phyloP scores from a whole-genome alignment of 208 protist species.

The Jaenimonas drosophilae region DNA sequence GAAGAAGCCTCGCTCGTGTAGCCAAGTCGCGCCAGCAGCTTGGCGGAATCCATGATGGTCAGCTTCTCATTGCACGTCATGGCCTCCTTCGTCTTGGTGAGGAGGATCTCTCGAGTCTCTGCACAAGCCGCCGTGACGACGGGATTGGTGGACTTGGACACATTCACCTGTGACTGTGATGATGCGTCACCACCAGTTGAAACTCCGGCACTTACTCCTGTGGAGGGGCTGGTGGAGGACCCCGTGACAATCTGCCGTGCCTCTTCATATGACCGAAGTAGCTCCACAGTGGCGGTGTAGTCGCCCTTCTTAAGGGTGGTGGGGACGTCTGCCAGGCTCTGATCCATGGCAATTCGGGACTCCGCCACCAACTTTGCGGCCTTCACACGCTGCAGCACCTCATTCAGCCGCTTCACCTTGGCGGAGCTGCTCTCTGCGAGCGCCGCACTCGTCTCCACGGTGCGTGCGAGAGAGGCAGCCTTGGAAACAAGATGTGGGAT shows the following conservation, averaged over 20 bases:
- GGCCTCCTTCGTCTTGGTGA: constrained; percentile 15
- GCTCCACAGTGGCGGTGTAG: constrained; percentile 35
- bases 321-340: constrained; percentile 16
- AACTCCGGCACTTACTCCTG: too few relatives aligned
- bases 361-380: constrained; percentile 32
- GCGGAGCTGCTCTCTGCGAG: constrained; percentile 42
- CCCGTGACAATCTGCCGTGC: constrained; percentile 24
- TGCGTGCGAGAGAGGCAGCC: constrained; percentile 28
- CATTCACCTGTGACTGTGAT: too few relatives aligned
- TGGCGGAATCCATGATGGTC: constrained; percentile 43
- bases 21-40: constrained; percentile 38
- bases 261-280: constrained; percentile 52
- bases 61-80: constrained; percentile 47
- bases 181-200: too few relatives aligned
- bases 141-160: too few relatives aligned
- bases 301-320: constrained; percentile 22
- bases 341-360: constrained; percentile 34
- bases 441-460: constrained; percentile 30
- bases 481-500: constrained; percentile 36
- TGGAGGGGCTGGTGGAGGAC: neutral
- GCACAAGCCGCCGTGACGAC: too few relatives aligned
- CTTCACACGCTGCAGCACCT: constrained; percentile 44
- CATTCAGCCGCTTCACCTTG: constrained; percentile 28
- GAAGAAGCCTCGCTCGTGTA: constrained; percentile 18
- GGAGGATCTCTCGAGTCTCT: too few relatives aligned